Evolutionary conservation across 148 eudicot genomes (phyloP), one percentile per base, ranked within the genome.

Genomic region (Selenicereus undatus): DNA sequence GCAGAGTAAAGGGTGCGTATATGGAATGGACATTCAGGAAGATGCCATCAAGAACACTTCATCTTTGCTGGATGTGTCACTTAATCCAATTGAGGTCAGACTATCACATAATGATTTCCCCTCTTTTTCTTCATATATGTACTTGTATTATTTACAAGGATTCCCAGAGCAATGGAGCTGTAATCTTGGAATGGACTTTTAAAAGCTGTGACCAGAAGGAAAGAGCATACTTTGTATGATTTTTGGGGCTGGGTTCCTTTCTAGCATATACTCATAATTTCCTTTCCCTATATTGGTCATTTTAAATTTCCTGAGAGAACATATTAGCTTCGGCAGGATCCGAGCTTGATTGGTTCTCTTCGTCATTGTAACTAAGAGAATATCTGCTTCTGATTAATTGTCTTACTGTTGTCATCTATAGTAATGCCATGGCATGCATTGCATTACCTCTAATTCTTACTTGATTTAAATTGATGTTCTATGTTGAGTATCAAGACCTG

Each of bases 1-100:
- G 75, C 78, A 83, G 39, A 50, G 71, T 36, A 11, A 30, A 56
- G 95, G 98, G 64, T 90, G 86, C 79, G 97, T 95, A 64, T 95
- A 87, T 81, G 94, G 91, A 76, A 80, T 95, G 90, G 98, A 95
- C 81, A 73, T 93, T 52, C 98, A 93, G 82, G 84, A 91, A 74
- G 88, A 80, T 81, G 97, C 97, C 64, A 81, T 93, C 78, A 85
- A 90, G 42, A 89, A 76, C 65, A 88, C 98, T 50, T 88, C 82
- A 6, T 84, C 87, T 39, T 86, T 95, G 81, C 88, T 95, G 29
- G 89, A 91, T 51, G 80, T 58, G 58, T 89, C 91, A 27, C 88
- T 90, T 50, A 80, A 76, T 75, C 83, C 89, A 42, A 66, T 81
- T 70, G 89, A 91, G 97, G 97, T 95, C 78, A 71, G 73, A 30